Evolutionary conservation across 129 eudicot species (phyloP), one percentile per base, ranked within the genome.

Genomic region (Deinandra increscens): DNA sequence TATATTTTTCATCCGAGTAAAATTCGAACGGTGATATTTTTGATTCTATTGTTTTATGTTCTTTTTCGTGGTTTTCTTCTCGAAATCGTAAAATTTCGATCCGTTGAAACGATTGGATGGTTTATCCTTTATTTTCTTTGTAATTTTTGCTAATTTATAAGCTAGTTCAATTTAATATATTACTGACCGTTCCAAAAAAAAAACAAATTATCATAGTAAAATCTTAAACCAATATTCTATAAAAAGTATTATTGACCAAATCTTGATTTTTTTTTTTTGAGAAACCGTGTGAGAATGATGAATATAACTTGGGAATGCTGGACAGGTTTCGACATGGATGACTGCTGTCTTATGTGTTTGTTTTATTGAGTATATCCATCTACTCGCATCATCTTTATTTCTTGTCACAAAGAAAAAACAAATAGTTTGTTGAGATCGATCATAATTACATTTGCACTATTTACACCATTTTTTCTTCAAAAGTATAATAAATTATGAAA

Each of bases 301-400:
- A 50, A 29, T 18, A 73, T 7, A 64, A 34, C n/a, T 5, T 3
- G 39, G 15, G 66, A 77, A 69, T 77, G 81, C 64, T 77, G 65
- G 75, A 70, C 66, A 77, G 76, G 81, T 59, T 77, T 76, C 70
- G 64, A 77, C 81, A 77, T 69, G 71, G 60, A 68, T 46, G 75
- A 58, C 65, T 76, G 76, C 58, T 69, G 45, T 46, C 68, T 60
- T 48, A 46, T 31, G 42, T 41, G 31, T 56, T 19, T 13, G 11
- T 60, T 39, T 41, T 59, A 31, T 41, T 37, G 53, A 22, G 65
- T 8, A 23, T 18, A 15, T 46, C 19, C 60, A 62, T 68, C 69
- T n/a, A n/a, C n/a, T 76, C 80, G 69, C 80, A 75, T 76, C 75
- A 26, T 68, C 75, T 69, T 69, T 70, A 29, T 77, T 41, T 61